phyloP scores from a whole-genome alignment of 1,284 basidiomycete genomes.

The Sutorius eximius region DNA sequence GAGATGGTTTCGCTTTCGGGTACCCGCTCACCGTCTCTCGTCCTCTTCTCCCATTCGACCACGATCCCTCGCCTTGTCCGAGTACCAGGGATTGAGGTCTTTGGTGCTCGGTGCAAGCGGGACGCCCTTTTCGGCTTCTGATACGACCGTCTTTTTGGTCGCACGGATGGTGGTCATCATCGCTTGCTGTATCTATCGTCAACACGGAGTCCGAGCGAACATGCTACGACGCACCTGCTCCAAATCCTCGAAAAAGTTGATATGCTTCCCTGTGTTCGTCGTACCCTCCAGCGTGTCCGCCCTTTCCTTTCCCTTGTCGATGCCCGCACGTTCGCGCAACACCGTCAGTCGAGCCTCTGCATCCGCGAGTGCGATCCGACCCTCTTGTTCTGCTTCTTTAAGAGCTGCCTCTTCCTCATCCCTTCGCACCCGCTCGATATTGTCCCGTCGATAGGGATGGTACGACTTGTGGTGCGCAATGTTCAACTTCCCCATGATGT shows the following conservation, averaged over 20 bases:
- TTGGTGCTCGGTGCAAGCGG: conserved; percentile 69
- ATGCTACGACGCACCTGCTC: conserved; percentile 48
- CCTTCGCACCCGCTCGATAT: conserved; percentile 72
- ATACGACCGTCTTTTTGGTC: conserved; percentile 46
- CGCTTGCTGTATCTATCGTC: conserved; percentile 37
- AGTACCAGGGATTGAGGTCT: conserved; percentile 80
- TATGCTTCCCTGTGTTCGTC: conserved; percentile 44
- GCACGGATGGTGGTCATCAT: conserved; percentile 46
- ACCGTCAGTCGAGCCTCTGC: conserved; percentile 74
- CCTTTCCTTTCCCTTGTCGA: conserved; percentile 39
- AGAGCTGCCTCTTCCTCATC: conserved; percentile 80
- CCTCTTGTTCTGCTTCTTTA: conserved; percentile 67
- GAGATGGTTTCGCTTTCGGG: not conserved
- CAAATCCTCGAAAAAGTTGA: conserved; percentile 77
- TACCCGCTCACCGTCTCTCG: conserved; percentile 24
- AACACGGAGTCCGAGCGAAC: not conserved
- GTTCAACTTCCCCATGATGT: conserved; percentile 73
- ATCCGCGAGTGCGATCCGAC: conserved; percentile 71
- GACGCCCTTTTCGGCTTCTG: conserved; percentile 67
- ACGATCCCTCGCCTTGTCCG: conserved; percentile 38
- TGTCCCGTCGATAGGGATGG: conserved; percentile 81
- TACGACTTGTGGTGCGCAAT: conserved; percentile 91
- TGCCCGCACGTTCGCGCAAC: conserved; percentile 60
- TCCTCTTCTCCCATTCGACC: conserved; percentile 31
- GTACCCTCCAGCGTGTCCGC: conserved; percentile 36